These are phyloP conservation scores for Naganishia sp. DNA, from an alignment of 1,284 basidiomycete species.

Conservation along the genomic window DNA sequence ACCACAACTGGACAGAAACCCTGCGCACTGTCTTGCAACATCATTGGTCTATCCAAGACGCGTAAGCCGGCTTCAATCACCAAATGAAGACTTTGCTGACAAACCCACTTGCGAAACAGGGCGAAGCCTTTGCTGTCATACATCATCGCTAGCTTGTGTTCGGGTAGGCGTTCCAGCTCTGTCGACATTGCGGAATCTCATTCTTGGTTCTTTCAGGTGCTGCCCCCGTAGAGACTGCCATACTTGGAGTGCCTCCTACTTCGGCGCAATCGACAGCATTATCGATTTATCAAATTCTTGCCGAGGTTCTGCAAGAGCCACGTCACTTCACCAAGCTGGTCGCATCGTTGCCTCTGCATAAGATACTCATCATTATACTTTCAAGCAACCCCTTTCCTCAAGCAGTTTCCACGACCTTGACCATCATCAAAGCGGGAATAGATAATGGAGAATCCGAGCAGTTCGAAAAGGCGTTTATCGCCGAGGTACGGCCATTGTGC, in stretches of 20 bases:
- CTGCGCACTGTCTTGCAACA: conserved; percentile 41
- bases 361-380: conserved; percentile 52
- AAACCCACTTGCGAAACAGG: conserved; percentile 52
- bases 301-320: conserved; percentile 40
- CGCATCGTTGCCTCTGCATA: conserved; percentile 49
- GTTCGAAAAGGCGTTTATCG: conserved; percentile 50
- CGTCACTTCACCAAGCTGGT: conserved; percentile 49
- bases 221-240: not conserved
- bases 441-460: conserved; percentile 38
- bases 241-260: not conserved
- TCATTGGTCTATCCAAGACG: conserved; percentile 51
- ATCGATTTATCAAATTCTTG: conserved; percentile 32
- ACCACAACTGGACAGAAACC: conserved; percentile 35
- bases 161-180: conserved; percentile 56
- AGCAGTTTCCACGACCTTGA: conserved; percentile 1
- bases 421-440: conserved; percentile 2
- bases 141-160: conserved; percentile 77
- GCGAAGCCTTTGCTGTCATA: conserved; percentile 85
- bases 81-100: too few species aligned
- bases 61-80: conserved; percentile 34
- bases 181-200: not conserved
- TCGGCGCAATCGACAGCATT: conserved; percentile 7
- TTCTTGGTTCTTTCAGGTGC: not conserved
- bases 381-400: conserved; percentile 45
- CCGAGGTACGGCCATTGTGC: not conserved